Evolutionary conservation across 176 grass and related monocot genomes (phyloP).

Genomic region (Metroxylon sagu): DNA sequence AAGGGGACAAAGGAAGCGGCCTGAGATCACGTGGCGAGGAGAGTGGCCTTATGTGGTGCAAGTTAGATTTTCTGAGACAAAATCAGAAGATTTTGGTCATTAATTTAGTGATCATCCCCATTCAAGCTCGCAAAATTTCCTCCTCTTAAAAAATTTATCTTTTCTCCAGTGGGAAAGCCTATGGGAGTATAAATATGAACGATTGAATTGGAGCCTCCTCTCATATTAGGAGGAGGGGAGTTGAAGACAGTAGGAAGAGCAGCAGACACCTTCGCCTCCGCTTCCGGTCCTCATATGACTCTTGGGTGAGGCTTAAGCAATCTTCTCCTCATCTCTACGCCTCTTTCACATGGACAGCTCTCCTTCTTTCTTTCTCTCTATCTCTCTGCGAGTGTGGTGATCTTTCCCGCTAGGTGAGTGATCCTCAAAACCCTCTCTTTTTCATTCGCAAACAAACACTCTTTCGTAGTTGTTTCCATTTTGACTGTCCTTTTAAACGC

Average conservation of each 20-base stretch:
- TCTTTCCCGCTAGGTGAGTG: neutral
- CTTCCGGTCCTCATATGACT: slow-evolving; percentile 43
- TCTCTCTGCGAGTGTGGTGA: neutral
- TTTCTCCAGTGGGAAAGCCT: neutral
- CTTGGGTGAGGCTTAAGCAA: slow-evolving; percentile 52
- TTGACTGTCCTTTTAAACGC: too few species aligned
- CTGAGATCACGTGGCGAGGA: slow-evolving; percentile 22
- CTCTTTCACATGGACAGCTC: slow-evolving; percentile 41
- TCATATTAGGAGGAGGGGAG: neutral
- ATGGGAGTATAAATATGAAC: slow-evolving; percentile 14
- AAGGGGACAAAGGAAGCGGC: neutral
- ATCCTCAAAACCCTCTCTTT: slow-evolving; percentile 3
- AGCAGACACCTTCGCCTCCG: slow-evolving; percentile 15
- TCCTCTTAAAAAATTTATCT: too few species aligned
- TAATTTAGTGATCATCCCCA: too few species aligned
- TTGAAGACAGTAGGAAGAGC: neutral
- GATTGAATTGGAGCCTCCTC: slow-evolving; percentile 30
- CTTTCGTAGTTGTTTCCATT: too few species aligned
- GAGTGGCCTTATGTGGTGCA: neutral
- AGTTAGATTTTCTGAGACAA: slow-evolving; percentile 23
- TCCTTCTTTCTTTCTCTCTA: neutral
- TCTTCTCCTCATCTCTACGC: slow-evolving; percentile 23
- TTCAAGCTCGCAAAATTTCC: too few species aligned
- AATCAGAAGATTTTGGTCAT: slow-evolving; percentile 1
- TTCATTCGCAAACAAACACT: neutral